Evolutionary conservation across 139 green algal species (phyloP).

Genomic region (Chlorella sp.): DNA sequence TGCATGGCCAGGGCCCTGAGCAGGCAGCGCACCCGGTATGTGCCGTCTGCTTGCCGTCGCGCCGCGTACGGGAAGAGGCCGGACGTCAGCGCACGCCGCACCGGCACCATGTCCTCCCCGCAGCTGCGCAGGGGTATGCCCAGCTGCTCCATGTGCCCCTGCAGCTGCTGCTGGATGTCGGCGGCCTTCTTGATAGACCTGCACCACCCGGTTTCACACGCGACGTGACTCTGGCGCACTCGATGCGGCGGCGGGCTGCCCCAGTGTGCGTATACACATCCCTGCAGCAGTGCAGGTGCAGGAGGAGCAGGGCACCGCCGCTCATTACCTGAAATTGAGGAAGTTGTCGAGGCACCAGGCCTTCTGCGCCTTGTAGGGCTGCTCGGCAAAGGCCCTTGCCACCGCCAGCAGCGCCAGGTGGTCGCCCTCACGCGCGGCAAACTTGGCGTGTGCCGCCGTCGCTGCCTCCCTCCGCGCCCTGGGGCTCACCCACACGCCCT

Average conservation of each 20-base stretch:
- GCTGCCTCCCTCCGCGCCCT: conserved; percentile 59
- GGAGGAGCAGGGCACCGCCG: too few species aligned
- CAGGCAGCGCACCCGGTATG: conserved; percentile 44
- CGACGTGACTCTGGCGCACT: too few species aligned
- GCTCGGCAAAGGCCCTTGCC: conserved; percentile 41
- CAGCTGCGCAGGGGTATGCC: conserved; percentile 39
- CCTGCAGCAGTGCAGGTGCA: too few species aligned
- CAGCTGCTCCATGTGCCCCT: conserved; percentile 41
- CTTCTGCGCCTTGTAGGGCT: conserved; percentile 23
- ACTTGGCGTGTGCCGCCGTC: conserved; percentile 50
- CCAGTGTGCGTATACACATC: too few species aligned
- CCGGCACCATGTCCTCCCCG: conserved; percentile 38
- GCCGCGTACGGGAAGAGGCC: conserved; percentile 82
- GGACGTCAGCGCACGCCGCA: conserved; percentile 52
- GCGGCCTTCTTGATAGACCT: conserved; percentile 64
- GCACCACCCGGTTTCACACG: too few species aligned
- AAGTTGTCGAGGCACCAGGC: conserved; percentile 59
- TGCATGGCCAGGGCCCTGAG: too few species aligned
- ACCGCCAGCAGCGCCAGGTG: conserved; percentile 73
- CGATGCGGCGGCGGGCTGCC: too few species aligned
- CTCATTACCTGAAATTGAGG: conserved; percentile 45
- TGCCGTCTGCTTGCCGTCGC: conserved; percentile 55
- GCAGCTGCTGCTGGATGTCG: conserved; percentile 70
- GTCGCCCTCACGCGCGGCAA: conserved; percentile 61
- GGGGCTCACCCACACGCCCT: conserved; percentile 54